phyloP scores from a whole-genome alignment of 1,284 basidiomycete species.

The Heliocybe sulcata region DNA sequence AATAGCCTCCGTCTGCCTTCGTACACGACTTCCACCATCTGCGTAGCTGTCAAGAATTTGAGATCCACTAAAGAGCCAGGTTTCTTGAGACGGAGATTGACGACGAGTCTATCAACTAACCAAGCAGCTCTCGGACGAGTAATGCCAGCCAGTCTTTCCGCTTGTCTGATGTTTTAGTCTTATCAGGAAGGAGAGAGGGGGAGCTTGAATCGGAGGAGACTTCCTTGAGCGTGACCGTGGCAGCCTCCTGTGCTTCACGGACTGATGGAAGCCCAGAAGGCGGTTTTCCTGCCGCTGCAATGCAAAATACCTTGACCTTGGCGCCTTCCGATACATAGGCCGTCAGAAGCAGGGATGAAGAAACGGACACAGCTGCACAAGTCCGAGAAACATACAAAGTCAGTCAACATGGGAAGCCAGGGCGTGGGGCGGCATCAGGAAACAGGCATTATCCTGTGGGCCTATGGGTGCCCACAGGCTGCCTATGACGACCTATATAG shows the following conservation, averaged over 20 bases:
- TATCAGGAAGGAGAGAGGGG: conserved; percentile 5
- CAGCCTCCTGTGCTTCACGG: conserved; percentile 39
- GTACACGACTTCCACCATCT: conserved; percentile 57
- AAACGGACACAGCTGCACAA: conserved; percentile 42
- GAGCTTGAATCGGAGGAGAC: conserved; percentile 13
- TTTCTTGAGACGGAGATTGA: conserved; percentile 7
- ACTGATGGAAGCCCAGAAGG: conserved; percentile 41
- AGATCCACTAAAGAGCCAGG: conserved; percentile 51
- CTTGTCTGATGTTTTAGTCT: conserved; percentile 20
- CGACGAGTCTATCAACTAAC: conserved; percentile 25
- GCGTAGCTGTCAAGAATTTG: conserved; percentile 59
- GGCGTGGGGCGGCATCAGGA: neutral
- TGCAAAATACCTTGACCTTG: conserved; percentile 37
- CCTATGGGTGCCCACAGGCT: no score
- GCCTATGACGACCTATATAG: no score
- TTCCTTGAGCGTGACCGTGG: conserved; percentile 45
- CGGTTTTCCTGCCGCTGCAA: conserved; percentile 29
- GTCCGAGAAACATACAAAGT: conserved; percentile 7
- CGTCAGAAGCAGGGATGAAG: conserved; percentile 52
- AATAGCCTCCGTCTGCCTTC: conserved; percentile 53
- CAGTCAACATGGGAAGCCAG: conserved; percentile 1
- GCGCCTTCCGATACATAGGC: conserved; percentile 41
- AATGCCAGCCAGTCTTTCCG: conserved; percentile 61
- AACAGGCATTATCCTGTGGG: no score
- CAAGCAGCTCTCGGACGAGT: conserved; percentile 53